Evolutionary conservation across 352 stramenopile species (phyloP), one percentile per base, ranked within the genome.

Genomic region (Pythium rhizo-oryzae): DNA sequence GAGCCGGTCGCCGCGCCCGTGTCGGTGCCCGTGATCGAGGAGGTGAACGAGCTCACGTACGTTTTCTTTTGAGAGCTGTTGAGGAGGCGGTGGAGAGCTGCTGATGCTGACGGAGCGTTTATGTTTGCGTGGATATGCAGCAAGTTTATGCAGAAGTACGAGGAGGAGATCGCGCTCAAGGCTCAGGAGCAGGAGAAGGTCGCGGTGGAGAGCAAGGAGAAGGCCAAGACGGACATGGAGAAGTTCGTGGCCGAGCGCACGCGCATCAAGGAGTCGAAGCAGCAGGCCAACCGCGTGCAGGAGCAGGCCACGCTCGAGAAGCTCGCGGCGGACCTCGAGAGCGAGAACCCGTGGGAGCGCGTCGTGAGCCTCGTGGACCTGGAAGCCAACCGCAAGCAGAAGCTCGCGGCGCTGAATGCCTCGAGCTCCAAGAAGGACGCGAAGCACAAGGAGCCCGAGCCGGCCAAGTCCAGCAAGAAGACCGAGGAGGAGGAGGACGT

Each of bases 301-400:
- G 94, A 98, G 67, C 93, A 98, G 76, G 89, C 92, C 16, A 98
- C 97, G 47, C 77, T 98, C 54, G 94, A 98, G 79, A 97, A 96
- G 62, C 96, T 98, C 74, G 93, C 95, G 64, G 92, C 91, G 11
- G 93, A 98, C 70, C 76, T 98, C 54, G 87, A 98, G 74, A 98
- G 92, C 78, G 92, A 97, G 63, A 98, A 98, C 80, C 91, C 84
- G 57, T 98, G 92, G 92, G 92, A 98, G 70, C 87, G 88, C 53
- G 92, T 98, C 23, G 92, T 97, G 64, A 98, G 91, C 62, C 86
- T 98, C 70, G 92, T 98, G 52, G 92, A 98, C 47, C 71, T 98
- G 25, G 91, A 97, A 57, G 73, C 71, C 43, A 91, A 77, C 70
- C 79, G 83, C 54, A 92, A 92, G 71, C 81, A 89, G 69, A 87